A percentile compares a stretch with the other conserved stretches of the same genome.
Conservation (phyloP, 1,139 yeast genomes). For the Candida smagusa region DNA sequence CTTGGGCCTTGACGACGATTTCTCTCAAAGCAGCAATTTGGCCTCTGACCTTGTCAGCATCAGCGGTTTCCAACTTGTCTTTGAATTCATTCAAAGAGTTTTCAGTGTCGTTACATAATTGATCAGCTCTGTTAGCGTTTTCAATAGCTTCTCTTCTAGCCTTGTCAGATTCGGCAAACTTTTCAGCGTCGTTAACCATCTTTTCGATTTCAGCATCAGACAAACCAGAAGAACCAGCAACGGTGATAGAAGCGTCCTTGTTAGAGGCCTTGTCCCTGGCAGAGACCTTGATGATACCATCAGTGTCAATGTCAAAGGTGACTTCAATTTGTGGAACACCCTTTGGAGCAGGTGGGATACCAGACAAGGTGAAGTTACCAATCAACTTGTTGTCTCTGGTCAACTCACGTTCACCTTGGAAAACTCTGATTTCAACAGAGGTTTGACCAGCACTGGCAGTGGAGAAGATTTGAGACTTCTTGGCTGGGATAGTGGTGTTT, state of each 20-base stretch:
- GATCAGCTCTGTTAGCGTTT: conserved; percentile 95
- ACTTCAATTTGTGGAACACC: conserved; percentile 99
- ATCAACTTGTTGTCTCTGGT: conserved; percentile 98
- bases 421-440: conserved; percentile 96
- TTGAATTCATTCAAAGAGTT: conserved; percentile 90
- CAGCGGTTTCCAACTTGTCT: conserved; percentile 85
- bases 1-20: conserved; percentile 87
- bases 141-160: conserved; percentile 93
- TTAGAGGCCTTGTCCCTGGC: conserved; percentile 98
- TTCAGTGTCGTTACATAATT: conserved; percentile 95
- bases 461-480: conserved; percentile 95
- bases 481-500: conserved; percentile 97
- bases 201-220: conserved; percentile 95
- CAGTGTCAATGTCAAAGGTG: conserved; percentile 96
- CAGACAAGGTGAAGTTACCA: conserved; percentile 94
- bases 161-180: conserved; percentile 95
- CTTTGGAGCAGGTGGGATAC: conserved; percentile 99
- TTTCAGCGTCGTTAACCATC: conserved; percentile 98
- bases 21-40: conserved; percentile 81
- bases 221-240: conserved; percentile 97
- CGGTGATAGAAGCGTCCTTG: conserved; percentile 98
- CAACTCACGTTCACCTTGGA: conserved; percentile 99
- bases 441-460: conserved; percentile 99
- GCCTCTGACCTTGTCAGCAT: conserved; percentile 81
- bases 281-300: conserved; percentile 97